Evolutionary conservation across 495 filamentous ascomycete genomes (phyloP).

Genomic region (Tuber umbilicatum): DNA sequence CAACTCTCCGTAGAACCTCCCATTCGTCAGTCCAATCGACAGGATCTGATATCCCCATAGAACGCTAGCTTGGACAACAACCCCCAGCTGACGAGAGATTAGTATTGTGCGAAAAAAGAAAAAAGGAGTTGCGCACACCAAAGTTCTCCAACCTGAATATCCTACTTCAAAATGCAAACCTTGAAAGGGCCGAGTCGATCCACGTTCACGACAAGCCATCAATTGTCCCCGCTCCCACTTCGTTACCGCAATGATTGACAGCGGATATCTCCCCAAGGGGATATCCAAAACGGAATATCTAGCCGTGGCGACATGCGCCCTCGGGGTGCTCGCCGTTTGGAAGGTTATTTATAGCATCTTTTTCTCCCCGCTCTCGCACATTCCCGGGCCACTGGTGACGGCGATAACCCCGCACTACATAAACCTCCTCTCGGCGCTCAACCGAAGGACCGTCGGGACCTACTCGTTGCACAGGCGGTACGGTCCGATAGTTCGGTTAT

Average conservation of each 20-base stretch:
- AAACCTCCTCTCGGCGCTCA: slow-evolving; percentile 9
- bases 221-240: background rate
- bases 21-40: no score
- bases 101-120: no score
- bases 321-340: background rate
- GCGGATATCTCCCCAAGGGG: background rate
- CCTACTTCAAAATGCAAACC: no score
- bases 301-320: background rate
- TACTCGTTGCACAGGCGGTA: slow-evolving; percentile 10
- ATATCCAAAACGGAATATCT: background rate
- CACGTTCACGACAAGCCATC: background rate
- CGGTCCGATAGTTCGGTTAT: slow-evolving; percentile 10
- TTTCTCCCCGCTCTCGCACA: slow-evolving; percentile 17
- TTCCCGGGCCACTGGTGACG: background rate
- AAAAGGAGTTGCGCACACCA: no score
- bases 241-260: background rate
- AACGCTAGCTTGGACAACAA: no score
- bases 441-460: slow-evolving; percentile 1
- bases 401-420: slow-evolving; percentile 13
- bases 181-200: background rate
- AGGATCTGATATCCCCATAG: no score
- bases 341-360: slow-evolving; percentile 2
- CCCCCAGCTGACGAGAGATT: no score
- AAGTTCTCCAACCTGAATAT: no score
- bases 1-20: background rate